Conservation (phyloP, 306 rosid species). For the Vachellia pachyceras region DNA sequence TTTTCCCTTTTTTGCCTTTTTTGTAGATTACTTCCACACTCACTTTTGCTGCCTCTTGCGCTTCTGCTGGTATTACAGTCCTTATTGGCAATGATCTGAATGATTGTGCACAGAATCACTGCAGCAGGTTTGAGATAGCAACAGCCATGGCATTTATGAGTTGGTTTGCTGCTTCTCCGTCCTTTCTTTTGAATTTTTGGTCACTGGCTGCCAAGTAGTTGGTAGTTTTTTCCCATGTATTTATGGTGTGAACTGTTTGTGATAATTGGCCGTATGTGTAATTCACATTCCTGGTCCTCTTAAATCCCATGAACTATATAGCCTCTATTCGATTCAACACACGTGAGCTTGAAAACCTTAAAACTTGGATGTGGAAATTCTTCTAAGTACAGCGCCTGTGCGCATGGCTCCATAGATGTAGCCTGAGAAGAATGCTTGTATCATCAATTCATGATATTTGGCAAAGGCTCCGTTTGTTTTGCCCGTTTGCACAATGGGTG, state of each 20-base stretch:
- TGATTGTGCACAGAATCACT: slow-evolving; percentile 55
- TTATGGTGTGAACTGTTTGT: slow-evolving; percentile 23
- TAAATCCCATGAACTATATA: slow-evolving; percentile 8
- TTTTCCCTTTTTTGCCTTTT: background rate
- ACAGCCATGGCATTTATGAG: slow-evolving; percentile 69
- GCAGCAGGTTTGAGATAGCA: slow-evolving; percentile 60
- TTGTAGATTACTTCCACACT: slow-evolving; percentile 70
- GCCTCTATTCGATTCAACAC: slow-evolving; percentile 18
- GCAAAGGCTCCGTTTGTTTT: too few relatives aligned
- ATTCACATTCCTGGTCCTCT: slow-evolving; percentile 14
- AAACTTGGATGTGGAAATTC: slow-evolving; percentile 4
- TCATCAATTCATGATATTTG: too few relatives aligned
- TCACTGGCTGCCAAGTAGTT: slow-evolving; percentile 58
- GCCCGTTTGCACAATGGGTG: too few relatives aligned
- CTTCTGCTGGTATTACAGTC: slow-evolving; percentile 66
- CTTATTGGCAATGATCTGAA: slow-evolving; percentile 64
- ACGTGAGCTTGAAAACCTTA: slow-evolving; percentile 27
- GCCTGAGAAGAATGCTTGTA: background rate
- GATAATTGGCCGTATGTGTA: slow-evolving; percentile 5
- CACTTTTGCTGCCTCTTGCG: slow-evolving; percentile 66
- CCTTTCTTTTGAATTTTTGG: slow-evolving; percentile 69
- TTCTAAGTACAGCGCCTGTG: background rate
- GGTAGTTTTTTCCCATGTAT: background rate
- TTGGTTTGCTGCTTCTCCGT: slow-evolving; percentile 65
- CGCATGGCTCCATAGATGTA: background rate